Evolutionary conservation across 1,139 yeast genomes (phyloP).

Genomic region (Geotrichum aggregatum): DNA sequence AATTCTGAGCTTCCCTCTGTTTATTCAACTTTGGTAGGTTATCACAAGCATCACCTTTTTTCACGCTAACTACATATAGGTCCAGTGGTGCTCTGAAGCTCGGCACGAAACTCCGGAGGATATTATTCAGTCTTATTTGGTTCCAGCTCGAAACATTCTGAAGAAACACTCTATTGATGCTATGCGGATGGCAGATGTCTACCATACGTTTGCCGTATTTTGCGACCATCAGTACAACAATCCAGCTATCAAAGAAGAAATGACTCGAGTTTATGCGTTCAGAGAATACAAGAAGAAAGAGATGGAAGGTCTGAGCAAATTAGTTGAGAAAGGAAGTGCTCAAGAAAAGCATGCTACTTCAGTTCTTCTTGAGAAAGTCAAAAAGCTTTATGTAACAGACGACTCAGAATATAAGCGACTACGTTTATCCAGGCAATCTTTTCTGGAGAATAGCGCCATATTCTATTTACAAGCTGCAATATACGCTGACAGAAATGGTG

Average conservation of each 20-base stretch:
- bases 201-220: slow-evolving; percentile 63
- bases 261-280: slow-evolving; percentile 44
- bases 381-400: slow-evolving; percentile 50
- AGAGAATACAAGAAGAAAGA: slow-evolving; percentile 43
- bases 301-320: slow-evolving; percentile 44
- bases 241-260: slow-evolving; percentile 44
- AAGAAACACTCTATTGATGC: slow-evolving; percentile 27
- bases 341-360: slow-evolving; percentile 26
- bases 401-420: slow-evolving; percentile 45
- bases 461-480: slow-evolving; percentile 57
- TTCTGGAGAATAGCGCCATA: slow-evolving; percentile 54
- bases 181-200: slow-evolving; percentile 44
- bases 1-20: slow-evolving; percentile 13
- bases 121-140: slow-evolving; percentile 18
- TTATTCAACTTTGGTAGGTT: slow-evolving; percentile 17
- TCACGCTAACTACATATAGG: slow-evolving; percentile 6
- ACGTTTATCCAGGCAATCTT: slow-evolving; percentile 41
- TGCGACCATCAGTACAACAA: slow-evolving; percentile 65
- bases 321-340: slow-evolving; percentile 26
- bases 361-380: slow-evolving; percentile 38
- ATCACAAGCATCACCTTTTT: neutral
- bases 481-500: slow-evolving; percentile 47
- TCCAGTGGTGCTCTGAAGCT: slow-evolving; percentile 21
- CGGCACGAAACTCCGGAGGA: slow-evolving; percentile 16
- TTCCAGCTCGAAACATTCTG: slow-evolving; percentile 19